Evolutionary conservation across 306 rosid genomes (phyloP), one percentile per base, ranked within the genome.

Genomic region (Pyrus bretschneideri): DNA sequence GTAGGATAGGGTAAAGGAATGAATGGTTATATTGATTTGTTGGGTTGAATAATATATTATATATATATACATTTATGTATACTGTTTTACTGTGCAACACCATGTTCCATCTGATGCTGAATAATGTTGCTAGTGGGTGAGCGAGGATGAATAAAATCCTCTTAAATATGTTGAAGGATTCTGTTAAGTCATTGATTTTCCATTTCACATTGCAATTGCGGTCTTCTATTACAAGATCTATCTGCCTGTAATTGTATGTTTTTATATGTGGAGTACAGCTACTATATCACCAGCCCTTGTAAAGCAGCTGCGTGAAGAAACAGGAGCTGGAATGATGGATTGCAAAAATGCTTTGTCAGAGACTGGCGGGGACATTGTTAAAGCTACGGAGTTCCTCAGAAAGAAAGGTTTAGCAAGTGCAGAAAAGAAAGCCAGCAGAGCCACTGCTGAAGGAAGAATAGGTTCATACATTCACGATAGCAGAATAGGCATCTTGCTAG

Each of bases 271-370:
- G 45, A 72, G 73, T 79, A 75, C 92, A 92, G 97, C 91, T 72
- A 79, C 87, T 78, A 87, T 96, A 88, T 89, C 98, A 78, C 91
- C 97, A 5, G 90, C 91, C 72, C 96, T 93, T 75, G 97, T 93
- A 81, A 93, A 90, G 89, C 92, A 93, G 79, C 93, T 93, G 35
- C 97, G 98, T 46, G 99, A 93, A 44, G 99, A 96, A 79, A 91
- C 97, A 6, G 99, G 99, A 75, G 99, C 99, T 58, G 98, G 99
- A 86, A 96, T 96, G 99, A 96, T 96, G 99, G 98, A 96, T 80
- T 96, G 99, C 93, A 96, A 96, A 84, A 92, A 86, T 2, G 96
- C 98, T 44, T 83, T 96, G 52, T 76, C 93, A 0, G 98, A 92
- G 85, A 87, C 91, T 46, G 96, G 83, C 46, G 96, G 98, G 15